phyloP scores from a whole-genome alignment of 2,329 filamentous ascomycete species.

The Aspergillus alliaceus region DNA sequence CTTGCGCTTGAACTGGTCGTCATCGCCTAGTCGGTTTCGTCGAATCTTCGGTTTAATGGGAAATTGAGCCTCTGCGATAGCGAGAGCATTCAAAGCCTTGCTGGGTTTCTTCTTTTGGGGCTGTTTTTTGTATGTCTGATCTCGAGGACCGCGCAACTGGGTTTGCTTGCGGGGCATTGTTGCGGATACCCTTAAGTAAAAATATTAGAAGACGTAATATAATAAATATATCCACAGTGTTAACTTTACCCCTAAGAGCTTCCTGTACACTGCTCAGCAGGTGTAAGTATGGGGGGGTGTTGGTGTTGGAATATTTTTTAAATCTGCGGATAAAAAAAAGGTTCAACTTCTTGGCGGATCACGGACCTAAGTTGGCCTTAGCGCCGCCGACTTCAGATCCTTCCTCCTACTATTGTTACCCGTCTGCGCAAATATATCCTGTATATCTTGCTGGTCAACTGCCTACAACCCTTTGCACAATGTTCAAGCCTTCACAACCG shows the following conservation, averaged over 20 bases:
- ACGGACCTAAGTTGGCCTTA: conserved; percentile 20
- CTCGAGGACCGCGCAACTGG: conserved; percentile 40
- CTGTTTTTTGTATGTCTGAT: conserved; percentile 39
- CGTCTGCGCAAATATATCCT: neutral
- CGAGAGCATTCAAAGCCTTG: conserved; percentile 61
- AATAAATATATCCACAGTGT: conserved; percentile 5
- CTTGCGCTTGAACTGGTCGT: conserved; percentile 47
- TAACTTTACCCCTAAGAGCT: conserved; percentile 9
- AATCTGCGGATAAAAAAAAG: conserved; percentile 27
- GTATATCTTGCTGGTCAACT: neutral
- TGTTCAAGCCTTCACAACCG: conserved; percentile 46
- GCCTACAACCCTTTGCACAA: conserved; percentile 20
- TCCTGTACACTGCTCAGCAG: conserved; percentile 15
- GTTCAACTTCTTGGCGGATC: conserved; percentile 31
- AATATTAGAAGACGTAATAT: neutral
- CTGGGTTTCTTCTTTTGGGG: conserved; percentile 49
- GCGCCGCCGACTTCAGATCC: conserved; percentile 29
- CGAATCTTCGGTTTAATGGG: conserved; percentile 55
- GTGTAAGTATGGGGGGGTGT: conserved; percentile 6
- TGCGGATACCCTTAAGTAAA: conserved; percentile 7
- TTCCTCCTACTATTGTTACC: conserved; percentile 15
- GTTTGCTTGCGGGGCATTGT: conserved; percentile 45
- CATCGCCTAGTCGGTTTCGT: conserved; percentile 59
- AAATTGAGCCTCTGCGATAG: conserved; percentile 61
- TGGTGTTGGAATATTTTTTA: conserved; percentile 25